Evolutionary conservation across 75 land plant genomes (phyloP).

Genomic region (Isoetes taiwanensis): DNA sequence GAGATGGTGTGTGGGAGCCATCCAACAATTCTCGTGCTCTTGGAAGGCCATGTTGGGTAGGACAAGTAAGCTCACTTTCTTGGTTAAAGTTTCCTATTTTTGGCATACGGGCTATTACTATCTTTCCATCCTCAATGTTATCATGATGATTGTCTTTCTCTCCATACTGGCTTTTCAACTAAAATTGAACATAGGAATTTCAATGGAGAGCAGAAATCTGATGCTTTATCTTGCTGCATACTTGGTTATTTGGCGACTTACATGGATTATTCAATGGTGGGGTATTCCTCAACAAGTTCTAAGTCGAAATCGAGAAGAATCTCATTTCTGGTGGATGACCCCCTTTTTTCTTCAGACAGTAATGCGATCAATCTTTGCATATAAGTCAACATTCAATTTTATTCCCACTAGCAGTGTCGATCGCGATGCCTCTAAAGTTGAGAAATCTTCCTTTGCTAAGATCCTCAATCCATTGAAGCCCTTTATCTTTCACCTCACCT

Average conservation of each 20-base stretch:
- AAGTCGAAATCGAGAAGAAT: not conserved
- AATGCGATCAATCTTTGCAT: not conserved
- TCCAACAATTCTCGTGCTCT: not conserved
- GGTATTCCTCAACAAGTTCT: not conserved
- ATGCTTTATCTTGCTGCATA: not conserved
- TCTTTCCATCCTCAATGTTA: not conserved
- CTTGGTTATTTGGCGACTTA: not conserved
- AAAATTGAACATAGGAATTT: not conserved
- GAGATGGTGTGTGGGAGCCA: not conserved
- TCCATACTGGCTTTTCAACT: not conserved
- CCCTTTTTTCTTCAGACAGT: not conserved
- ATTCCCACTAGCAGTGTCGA: not conserved
- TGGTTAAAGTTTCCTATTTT: not conserved
- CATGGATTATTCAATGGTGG: not conserved
- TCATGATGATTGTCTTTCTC: not conserved
- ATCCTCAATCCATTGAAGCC: no score
- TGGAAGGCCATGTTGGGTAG: not conserved
- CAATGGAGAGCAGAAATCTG: not conserved
- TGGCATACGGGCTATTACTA: not conserved
- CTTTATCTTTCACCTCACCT: not conserved
- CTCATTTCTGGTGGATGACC: not conserved
- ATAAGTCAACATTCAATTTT: not conserved
- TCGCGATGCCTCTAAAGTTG: not conserved
- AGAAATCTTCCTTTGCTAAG: not conserved
- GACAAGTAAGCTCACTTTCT: not conserved